Evolutionary conservation across 345 rosid species (phyloP).

Genomic region (Odontarrhena argentea): DNA sequence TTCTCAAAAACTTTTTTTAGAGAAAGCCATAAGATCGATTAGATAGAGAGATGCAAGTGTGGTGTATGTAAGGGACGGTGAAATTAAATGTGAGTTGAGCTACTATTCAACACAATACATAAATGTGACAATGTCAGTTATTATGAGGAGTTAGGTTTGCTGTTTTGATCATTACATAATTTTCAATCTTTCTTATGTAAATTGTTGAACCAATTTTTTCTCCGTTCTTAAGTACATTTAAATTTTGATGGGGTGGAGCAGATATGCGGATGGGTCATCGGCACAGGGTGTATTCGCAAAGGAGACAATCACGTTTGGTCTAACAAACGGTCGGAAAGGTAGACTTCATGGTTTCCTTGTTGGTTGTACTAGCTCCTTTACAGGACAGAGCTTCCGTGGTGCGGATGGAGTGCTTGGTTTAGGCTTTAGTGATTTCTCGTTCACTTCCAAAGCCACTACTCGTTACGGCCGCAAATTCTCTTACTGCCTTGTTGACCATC

Average conservation of each 20-base stretch:
- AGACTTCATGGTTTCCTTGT: conserved; percentile 43
- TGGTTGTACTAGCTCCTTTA: conserved; percentile 53
- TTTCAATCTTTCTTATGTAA: conserved; percentile 12
- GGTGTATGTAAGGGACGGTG: conserved; percentile 27
- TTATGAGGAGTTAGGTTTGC: conserved; percentile 51
- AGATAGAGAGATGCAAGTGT: conserved; percentile 26
- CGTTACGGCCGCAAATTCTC: conserved; percentile 53
- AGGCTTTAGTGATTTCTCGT: conserved; percentile 49
- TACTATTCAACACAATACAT: conserved; percentile 40
- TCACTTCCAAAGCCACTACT: conserved; percentile 44
- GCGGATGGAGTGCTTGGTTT: conserved; percentile 67
- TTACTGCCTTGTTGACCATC: conserved; percentile 65
- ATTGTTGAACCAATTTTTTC: neutral
- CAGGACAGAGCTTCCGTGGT: conserved; percentile 39
- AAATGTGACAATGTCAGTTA: conserved; percentile 55
- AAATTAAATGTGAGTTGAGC: conserved; percentile 35
- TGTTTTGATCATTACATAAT: conserved; percentile 26
- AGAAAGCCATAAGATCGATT: conserved; percentile 13
- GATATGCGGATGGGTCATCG: conserved; percentile 51
- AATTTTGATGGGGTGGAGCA: conserved; percentile 8
- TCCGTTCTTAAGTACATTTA: neutral
- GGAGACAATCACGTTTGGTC: conserved; percentile 51
- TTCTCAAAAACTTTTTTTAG: neutral
- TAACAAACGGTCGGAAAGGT: conserved; percentile 37
- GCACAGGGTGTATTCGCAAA: conserved; percentile 57